These are phyloP conservation scores for Populus alba DNA, from an alignment of 345 rosid genomes.

Conservation along the genomic window DNA sequence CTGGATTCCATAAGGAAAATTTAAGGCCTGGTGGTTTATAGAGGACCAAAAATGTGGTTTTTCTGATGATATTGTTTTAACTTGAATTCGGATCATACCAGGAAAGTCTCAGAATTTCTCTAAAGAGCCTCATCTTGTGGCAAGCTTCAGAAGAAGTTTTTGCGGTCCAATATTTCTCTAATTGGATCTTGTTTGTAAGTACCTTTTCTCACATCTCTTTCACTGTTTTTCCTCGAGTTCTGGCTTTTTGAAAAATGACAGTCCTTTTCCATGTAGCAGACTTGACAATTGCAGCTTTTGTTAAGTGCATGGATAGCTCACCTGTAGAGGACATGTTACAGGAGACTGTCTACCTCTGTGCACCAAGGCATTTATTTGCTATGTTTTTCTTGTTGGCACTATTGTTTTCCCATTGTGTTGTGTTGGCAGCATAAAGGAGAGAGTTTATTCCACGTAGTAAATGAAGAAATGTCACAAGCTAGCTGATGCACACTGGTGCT, in stretches of 20 bases:
- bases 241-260: neutral
- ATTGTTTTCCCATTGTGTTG: no score
- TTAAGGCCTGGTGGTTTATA: slow-evolving; percentile 7
- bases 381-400: no score
- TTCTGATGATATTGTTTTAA: neutral
- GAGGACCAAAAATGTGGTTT: neutral
- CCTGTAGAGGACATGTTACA: neutral
- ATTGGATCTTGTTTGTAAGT: neutral
- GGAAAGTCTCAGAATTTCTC: neutral
- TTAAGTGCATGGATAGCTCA: neutral
- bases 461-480: no score
- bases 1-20: slow-evolving; percentile 52
- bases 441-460: no score
- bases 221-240: no score
- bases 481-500: neutral
- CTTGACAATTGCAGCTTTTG: neutral
- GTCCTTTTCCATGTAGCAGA: neutral
- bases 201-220: no score
- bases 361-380: no score
- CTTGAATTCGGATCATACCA: no score
- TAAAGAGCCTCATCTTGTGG: neutral
- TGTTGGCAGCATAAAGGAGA: no score
- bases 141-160: neutral
- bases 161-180: neutral
- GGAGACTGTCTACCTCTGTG: no score